A percentile compares a stretch with the other conserved stretches of the same genome.
phyloP scores from a whole-genome alignment of 805 yeast species.

The Saccharomycopsis guyanensis region DNA sequence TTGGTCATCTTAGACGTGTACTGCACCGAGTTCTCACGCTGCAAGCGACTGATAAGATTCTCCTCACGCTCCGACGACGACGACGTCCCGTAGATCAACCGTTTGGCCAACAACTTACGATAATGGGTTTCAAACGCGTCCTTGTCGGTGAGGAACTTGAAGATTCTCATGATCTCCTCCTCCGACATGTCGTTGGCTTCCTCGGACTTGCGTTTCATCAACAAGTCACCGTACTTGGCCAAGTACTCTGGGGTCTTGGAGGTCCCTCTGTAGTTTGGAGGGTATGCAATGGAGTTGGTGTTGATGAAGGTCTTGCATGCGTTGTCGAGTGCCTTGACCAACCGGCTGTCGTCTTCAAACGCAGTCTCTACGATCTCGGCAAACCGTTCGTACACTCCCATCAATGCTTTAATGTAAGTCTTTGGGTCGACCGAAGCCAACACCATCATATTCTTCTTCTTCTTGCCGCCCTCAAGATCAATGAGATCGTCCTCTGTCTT shows the following conservation, averaged over 20 bases:
- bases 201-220: slow-evolving; percentile 69
- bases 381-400: slow-evolving; percentile 62
- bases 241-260: slow-evolving; percentile 90
- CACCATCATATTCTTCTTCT: slow-evolving; percentile 16
- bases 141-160: slow-evolving; percentile 84
- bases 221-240: slow-evolving; percentile 81
- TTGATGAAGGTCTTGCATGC: slow-evolving; percentile 86
- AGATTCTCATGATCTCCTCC: slow-evolving; percentile 79
- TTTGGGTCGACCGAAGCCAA: slow-evolving; percentile 52
- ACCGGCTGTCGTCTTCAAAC: slow-evolving; percentile 65
- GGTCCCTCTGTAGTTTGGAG: slow-evolving; percentile 36
- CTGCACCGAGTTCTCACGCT: slow-evolving; percentile 84
- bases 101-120: slow-evolving; percentile 78
- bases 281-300: slow-evolving; percentile 69
- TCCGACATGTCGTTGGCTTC: slow-evolving; percentile 68
- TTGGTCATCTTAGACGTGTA: slow-evolving; percentile 90
- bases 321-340: slow-evolving; percentile 80
- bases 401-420: slow-evolving; percentile 67
- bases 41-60: slow-evolving; percentile 72
- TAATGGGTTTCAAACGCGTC: slow-evolving; percentile 93
- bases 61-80: slow-evolving; percentile 79
- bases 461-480: slow-evolving; percentile 17
- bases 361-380: slow-evolving; percentile 55
- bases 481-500: slow-evolving; percentile 25
- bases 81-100: slow-evolving; percentile 82